phyloP scores from a whole-genome alignment of 305 asterid genomes.

The Withania somnifera region DNA sequence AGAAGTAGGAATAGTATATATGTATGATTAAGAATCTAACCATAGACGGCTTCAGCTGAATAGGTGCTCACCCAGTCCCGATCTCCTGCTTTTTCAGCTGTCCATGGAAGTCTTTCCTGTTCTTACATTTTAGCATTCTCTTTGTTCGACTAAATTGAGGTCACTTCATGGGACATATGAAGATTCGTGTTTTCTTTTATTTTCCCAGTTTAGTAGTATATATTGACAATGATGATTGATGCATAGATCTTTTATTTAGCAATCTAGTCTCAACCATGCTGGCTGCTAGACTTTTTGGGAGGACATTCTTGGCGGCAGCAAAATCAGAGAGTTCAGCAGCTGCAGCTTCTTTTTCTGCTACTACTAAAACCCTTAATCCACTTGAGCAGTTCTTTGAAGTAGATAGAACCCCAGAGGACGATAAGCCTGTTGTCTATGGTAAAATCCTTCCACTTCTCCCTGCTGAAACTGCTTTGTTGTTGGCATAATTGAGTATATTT shows the following conservation, averaged over 20 bases:
- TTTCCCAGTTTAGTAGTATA: neutral
- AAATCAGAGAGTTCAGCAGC: slow-evolving; percentile 47
- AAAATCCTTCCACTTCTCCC: neutral
- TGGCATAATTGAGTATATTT: neutral
- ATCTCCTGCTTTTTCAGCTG: neutral
- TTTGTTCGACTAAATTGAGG: no score
- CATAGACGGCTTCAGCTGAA: neutral
- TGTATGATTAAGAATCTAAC: neutral
- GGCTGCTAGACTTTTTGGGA: slow-evolving; percentile 49
- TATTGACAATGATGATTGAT: neutral
- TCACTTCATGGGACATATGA: no score
- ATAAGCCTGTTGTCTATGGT: slow-evolving; percentile 74
- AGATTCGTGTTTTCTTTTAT: neutral
- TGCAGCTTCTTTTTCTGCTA: slow-evolving; percentile 17
- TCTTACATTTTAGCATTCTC: no score
- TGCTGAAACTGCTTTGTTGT: neutral
- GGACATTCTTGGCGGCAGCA: slow-evolving; percentile 66
- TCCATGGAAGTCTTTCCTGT: neutral
- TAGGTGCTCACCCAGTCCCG: neutral
- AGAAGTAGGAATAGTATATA: neutral
- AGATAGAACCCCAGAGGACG: slow-evolving; percentile 53
- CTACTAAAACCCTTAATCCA: slow-evolving; percentile 40
- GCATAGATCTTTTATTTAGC: neutral
- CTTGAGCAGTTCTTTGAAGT: slow-evolving; percentile 72
- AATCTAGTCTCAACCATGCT: slow-evolving; percentile 27